phyloP scores from a whole-genome alignment of 257 asterid genomes.

The Solanum chilense region DNA sequence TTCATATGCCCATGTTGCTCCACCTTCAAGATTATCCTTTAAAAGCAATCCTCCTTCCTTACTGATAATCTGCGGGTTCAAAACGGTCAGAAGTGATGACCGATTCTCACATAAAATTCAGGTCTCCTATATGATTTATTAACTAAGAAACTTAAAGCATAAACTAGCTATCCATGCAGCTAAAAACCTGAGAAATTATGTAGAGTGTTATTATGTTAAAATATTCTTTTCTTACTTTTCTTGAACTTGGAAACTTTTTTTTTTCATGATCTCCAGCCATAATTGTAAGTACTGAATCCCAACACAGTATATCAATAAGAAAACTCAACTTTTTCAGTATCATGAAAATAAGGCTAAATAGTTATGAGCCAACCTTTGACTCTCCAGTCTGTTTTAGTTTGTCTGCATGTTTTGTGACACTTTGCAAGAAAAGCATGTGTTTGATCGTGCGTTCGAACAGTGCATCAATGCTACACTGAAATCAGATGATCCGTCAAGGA shows the following conservation, averaged over 20 bases:
- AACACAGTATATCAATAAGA: not conserved
- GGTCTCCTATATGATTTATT: not conserved
- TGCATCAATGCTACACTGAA: slow-evolving; percentile 96
- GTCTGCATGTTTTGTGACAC: slow-evolving; percentile 86
- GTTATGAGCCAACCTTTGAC: slow-evolving; percentile 46
- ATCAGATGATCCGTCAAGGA: slow-evolving; percentile 1
- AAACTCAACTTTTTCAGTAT: not conserved
- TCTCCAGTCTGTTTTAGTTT: slow-evolving; percentile 78
- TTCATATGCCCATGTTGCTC: slow-evolving; percentile 98
- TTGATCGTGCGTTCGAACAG: slow-evolving; percentile 91
- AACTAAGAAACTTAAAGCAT: not conserved
- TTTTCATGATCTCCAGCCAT: not conserved
- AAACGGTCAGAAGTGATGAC: not conserved
- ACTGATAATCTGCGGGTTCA: slow-evolving; percentile 42
- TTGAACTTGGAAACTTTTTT: not conserved
- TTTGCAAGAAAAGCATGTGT: slow-evolving; percentile 91
- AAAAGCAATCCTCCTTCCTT: slow-evolving; percentile 64
- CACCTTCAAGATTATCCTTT: slow-evolving; percentile 66
- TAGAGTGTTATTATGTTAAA: not conserved
- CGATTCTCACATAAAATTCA: not conserved
- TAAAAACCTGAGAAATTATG: not conserved
- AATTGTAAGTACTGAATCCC: not conserved
- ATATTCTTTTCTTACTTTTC: not conserved
- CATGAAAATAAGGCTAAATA: not conserved
- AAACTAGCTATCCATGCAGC: not conserved